These are phyloP conservation scores for Monilinia laxa DNA, from an alignment of 2,329 filamentous ascomycete species.

Conservation along the genomic window DNA sequence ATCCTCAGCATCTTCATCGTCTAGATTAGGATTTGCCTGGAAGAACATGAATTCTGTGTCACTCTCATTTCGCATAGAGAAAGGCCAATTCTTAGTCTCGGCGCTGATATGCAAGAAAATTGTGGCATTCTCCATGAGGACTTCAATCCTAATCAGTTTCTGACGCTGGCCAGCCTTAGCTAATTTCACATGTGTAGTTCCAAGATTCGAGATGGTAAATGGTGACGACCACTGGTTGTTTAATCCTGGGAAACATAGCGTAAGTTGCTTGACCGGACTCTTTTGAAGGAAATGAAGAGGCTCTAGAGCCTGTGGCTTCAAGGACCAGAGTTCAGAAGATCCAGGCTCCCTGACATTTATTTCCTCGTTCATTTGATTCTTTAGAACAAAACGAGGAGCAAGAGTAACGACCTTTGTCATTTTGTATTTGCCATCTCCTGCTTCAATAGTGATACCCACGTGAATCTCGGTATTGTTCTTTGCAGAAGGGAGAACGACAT, in stretches of 20 bases:
- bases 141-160: constrained; percentile 80
- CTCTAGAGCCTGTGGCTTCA: constrained; percentile 75
- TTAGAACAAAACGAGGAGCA: constrained; percentile 86
- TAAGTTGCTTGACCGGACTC: constrained; percentile 80
- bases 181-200: constrained; percentile 89
- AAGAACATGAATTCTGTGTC: constrained; percentile 96
- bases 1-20: constrained; percentile 84
- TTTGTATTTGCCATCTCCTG: constrained; percentile 97
- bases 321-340: constrained; percentile 77
- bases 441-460: constrained; percentile 81
- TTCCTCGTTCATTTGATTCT: constrained; percentile 88
- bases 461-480: constrained; percentile 78
- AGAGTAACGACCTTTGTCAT: constrained; percentile 94
- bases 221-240: constrained; percentile 98
- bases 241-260: constrained; percentile 86
- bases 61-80: constrained; percentile 97
- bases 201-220: constrained; percentile 95
- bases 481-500: constrained; percentile 76
- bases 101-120: constrained; percentile 89
- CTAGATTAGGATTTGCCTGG: constrained; percentile 88
- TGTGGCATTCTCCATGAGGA: constrained; percentile 88
- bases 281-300: constrained; percentile 89
- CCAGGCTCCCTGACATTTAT: constrained; percentile 89
- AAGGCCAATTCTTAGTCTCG: constrained; percentile 95
- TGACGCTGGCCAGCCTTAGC: constrained; percentile 88